Evolutionary conservation across 202 grass and related monocot species (phyloP), one percentile per base, ranked within the genome.

Genomic region (Setaria viridis): DNA sequence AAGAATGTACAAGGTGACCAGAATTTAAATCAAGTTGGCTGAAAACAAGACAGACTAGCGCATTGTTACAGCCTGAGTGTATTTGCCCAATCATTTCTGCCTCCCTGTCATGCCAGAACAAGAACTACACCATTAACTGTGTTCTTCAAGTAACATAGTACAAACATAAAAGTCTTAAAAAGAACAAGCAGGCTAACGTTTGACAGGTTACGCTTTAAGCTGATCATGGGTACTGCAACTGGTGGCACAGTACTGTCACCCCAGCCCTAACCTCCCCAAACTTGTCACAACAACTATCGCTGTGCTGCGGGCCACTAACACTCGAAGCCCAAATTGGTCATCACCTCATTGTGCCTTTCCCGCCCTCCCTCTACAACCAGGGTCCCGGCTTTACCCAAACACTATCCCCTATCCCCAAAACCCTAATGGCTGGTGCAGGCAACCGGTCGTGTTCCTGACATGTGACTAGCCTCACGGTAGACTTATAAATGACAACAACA

Each of bases 11-110:
- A 45, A 82, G 33, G 14, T 73, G 59, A 32, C 65, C 16, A 79
- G 16, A 66, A 87, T 75, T 80, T 48, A 68, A 78, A 79, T 41
- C 48, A 78, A 74, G 49, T 12, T 68, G 48, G 19, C 20, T 41
- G 39, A 2, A 39, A 67, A 87, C 17, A 81, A 39, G 20, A 33
- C 16, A 68, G 71, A 82, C 19, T 67, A 34, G 12, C 29, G 17
- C 53, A 62, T 75, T 69, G n/a, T 25, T 62, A 72, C 51, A 81
- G 9, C 32, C 10, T 83, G n/a, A 51, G 48, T 47, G 51, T 50
- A 80, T 34, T 65, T 42, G 60, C 5, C 33, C n/a, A 67, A 67
- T 80, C 16, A 47, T 67, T 78, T 82, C 11, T 32, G 11, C 2
- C 41, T 80, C 65, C 46, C 20, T 11, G 11, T 6, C 33, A 79